A percentile compares a stretch with the other conserved stretches of the same genome.
These are phyloP conservation scores for Monosporascus sp. DNA, from an alignment of 2,329 filamentous ascomycete genomes.

Conservation along the genomic window DNA sequence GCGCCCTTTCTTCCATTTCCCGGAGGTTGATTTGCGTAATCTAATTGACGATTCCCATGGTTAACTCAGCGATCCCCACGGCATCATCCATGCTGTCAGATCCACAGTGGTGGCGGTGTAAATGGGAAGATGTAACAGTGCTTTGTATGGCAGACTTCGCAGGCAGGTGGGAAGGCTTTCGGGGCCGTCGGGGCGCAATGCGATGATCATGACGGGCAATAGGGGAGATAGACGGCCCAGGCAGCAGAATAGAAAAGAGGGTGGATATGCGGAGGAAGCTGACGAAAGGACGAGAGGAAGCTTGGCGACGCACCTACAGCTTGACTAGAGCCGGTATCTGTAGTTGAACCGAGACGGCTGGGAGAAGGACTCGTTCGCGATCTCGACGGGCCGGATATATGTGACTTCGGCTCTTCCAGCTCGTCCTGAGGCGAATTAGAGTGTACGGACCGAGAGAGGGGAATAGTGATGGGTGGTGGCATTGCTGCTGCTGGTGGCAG, in stretches of 20 bases:
- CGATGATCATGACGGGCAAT: not conserved
- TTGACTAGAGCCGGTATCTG: not conserved
- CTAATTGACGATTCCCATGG: not conserved
- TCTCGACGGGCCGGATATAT: not conserved
- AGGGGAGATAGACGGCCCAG: not conserved
- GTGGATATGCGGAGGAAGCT: not conserved
- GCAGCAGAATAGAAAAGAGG: not conserved
- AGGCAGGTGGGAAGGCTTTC: too few relatives aligned
- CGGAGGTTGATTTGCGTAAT: not conserved
- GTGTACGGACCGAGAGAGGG: too few relatives aligned
- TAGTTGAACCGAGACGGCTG: not conserved
- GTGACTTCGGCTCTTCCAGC: not conserved
- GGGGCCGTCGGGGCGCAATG: not conserved
- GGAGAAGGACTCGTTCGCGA: not conserved
- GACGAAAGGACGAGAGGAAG: not conserved
- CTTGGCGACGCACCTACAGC: not conserved
- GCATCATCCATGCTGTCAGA: too few relatives aligned
- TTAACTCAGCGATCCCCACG: not conserved
- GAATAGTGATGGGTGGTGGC: not conserved
- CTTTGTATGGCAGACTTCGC: too few relatives aligned
- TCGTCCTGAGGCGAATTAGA: not conserved
- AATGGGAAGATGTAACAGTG: too few relatives aligned
- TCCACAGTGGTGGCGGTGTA: too few relatives aligned
- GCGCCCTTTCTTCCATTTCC: slow-evolving; percentile 14
- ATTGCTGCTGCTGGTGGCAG: not conserved